Conservation (phyloP, 768 basidiomycete genomes). For the Phallus indusiatus region DNA sequence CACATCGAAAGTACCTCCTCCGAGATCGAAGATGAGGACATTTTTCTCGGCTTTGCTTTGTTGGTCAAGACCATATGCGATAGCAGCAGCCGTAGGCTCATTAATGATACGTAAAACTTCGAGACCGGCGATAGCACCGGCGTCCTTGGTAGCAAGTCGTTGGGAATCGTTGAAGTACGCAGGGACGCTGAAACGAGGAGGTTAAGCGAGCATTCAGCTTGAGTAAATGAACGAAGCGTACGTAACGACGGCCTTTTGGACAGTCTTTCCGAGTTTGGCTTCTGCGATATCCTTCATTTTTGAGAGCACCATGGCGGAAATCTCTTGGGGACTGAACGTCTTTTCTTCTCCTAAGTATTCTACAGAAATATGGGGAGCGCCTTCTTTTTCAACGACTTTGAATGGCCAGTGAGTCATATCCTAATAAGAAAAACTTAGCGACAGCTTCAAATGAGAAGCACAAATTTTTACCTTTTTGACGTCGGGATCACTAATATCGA, state of each 20-base stretch:
- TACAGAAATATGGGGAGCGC: slow-evolving; percentile 94
- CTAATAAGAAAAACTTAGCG: slow-evolving; percentile 29
- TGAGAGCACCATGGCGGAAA: slow-evolving; percentile 98
- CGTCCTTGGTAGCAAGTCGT: slow-evolving; percentile 98
- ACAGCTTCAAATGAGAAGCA: neutral
- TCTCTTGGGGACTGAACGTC: slow-evolving; percentile 96
- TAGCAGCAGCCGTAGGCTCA: slow-evolving; percentile 98
- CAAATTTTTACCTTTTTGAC: slow-evolving; percentile 67
- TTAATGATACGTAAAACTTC: slow-evolving; percentile 99
- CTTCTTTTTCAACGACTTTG: slow-evolving; percentile 91
- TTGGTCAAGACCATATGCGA: slow-evolving; percentile 96
- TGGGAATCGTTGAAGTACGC: slow-evolving; percentile 99
- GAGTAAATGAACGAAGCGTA: slow-evolving; percentile 31
- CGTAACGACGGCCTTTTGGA: slow-evolving; percentile 99
- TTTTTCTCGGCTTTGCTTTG: slow-evolving; percentile 94
- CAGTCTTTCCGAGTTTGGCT: slow-evolving; percentile 96
- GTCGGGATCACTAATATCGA: slow-evolving; percentile 68
- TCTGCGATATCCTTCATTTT: slow-evolving; percentile 99
- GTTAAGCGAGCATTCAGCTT: neutral
- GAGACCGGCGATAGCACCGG: slow-evolving; percentile 94
- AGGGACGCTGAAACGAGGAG: slow-evolving; percentile 54
- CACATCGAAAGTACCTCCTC: slow-evolving; percentile 99
- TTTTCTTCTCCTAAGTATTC: slow-evolving; percentile 92
- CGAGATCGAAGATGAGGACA: slow-evolving; percentile 98
- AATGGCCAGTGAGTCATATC: slow-evolving; percentile 98